A percentile compares a stretch with the other conserved stretches of the same genome.
phyloP scores from a whole-genome alignment of 2,329 filamentous ascomycete genomes.

The Fusarium longipes region DNA sequence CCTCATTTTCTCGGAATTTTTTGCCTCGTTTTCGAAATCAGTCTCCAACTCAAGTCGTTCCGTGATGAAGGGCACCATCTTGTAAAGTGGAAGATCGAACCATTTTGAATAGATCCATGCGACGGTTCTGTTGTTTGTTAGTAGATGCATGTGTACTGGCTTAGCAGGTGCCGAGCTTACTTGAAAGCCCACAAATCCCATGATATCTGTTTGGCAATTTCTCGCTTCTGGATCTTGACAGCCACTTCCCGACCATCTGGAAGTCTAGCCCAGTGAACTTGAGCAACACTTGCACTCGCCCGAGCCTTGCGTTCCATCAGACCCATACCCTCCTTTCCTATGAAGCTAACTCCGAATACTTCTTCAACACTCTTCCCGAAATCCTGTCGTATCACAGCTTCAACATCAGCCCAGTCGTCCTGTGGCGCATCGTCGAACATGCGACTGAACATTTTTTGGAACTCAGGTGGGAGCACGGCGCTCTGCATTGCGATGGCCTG shows the following conservation, averaged over 20 bases:
- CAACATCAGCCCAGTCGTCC: constrained; percentile 86
- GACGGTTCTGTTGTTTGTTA: constrained; percentile 69
- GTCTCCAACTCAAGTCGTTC: constrained; percentile 94
- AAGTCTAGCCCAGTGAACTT: constrained; percentile 93
- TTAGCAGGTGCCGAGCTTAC: constrained; percentile 56
- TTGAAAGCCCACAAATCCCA: constrained; percentile 98
- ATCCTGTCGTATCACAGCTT: constrained; percentile 86
- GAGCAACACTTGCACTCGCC: constrained; percentile 90
- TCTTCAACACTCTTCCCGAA: constrained; percentile 90
- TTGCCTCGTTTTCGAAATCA: constrained; percentile 91
- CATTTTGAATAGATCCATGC: constrained; percentile 83
- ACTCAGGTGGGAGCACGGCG: constrained; percentile 90
- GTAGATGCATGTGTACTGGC: not conserved
- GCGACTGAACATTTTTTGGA: constrained; percentile 92
- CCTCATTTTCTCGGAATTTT: constrained; percentile 88
- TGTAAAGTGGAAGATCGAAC: constrained; percentile 95
- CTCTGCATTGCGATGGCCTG: constrained; percentile 99
- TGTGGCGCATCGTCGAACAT: constrained; percentile 99
- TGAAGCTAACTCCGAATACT: constrained; percentile 90
- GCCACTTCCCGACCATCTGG: constrained; percentile 91
- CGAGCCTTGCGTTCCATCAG: constrained; percentile 70
- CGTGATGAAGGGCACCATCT: constrained; percentile 89
- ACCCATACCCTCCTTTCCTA: constrained; percentile 74
- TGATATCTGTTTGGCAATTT: constrained; percentile 89
- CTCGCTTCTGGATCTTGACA: constrained; percentile 95